Evolutionary conservation across 2,329 filamentous ascomycete genomes (phyloP).

Genomic region (Pyrenochaeta sp.): DNA sequence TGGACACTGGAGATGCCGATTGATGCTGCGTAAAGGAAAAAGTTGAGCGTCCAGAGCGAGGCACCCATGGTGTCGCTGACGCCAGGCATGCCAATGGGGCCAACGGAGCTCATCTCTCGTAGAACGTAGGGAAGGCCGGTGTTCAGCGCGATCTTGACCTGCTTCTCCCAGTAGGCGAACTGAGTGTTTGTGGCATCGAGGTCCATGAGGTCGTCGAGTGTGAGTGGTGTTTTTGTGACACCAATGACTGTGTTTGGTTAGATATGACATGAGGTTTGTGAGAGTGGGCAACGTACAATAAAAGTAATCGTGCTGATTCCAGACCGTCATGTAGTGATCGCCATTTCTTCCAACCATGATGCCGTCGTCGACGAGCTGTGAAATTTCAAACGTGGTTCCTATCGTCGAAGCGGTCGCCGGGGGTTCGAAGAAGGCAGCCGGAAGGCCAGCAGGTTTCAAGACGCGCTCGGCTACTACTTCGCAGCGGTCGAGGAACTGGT

Average conservation of each 20-base stretch:
- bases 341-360: constrained; percentile 50
- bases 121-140: constrained; percentile 59
- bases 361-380: constrained; percentile 51
- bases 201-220: constrained; percentile 56
- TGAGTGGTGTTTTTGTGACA: constrained; percentile 55
- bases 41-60: constrained; percentile 63
- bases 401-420: constrained; percentile 61
- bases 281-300: constrained; percentile 48
- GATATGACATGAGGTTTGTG: neutral
- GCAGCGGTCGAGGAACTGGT: constrained; percentile 58
- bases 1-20: constrained; percentile 59
- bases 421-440: constrained; percentile 59
- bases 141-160: constrained; percentile 53
- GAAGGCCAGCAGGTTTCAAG: constrained; percentile 52
- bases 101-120: constrained; percentile 62
- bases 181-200: constrained; percentile 58
- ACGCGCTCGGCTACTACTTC: constrained; percentile 56
- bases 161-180: constrained; percentile 57
- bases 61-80: constrained; percentile 60
- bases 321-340: constrained; percentile 51
- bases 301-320: constrained; percentile 65
- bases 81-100: constrained; percentile 57
- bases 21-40: constrained; percentile 59
- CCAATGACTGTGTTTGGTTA: constrained; percentile 52
- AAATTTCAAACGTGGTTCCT: constrained; percentile 59